Conservation (phyloP, 2,329 filamentous ascomycete genomes). For the Cladorrhinum sp. region DNA sequence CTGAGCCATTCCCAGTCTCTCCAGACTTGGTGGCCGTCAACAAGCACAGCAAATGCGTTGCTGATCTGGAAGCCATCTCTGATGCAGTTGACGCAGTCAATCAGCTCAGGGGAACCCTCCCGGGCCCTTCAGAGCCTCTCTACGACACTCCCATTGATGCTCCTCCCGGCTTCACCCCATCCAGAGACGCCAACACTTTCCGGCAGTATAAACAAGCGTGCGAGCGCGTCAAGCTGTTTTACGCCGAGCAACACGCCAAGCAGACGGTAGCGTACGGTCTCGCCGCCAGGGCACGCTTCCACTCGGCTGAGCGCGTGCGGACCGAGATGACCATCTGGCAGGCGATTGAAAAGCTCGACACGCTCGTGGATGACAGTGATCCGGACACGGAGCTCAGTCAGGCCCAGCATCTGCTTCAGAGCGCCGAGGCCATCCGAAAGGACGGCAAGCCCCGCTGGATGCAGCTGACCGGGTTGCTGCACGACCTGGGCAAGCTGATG, state of each 20-base stretch:
- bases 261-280: constrained; percentile 84
- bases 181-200: constrained; percentile 36
- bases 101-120: constrained; percentile 27
- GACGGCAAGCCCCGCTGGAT: constrained; percentile 83
- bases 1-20: background rate
- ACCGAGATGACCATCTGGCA: constrained; percentile 84
- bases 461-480: constrained; percentile 73
- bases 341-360: constrained; percentile 90
- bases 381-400: constrained; percentile 84
- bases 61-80: constrained; percentile 34
- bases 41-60: constrained; percentile 1
- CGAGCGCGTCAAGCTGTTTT: constrained; percentile 83
- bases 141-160: constrained; percentile 16
- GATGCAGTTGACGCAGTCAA: constrained; percentile 37
- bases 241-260: constrained; percentile 67
- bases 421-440: constrained; percentile 82
- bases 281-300: constrained; percentile 69
- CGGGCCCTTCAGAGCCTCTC: background rate
- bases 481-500: constrained; percentile 72
- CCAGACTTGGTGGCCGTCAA: background rate
- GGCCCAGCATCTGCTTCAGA: constrained; percentile 86
- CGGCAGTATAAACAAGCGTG: constrained; percentile 79
- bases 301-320: constrained; percentile 57
- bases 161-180: constrained; percentile 30
- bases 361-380: constrained; percentile 85